Percentiles rank a stretch among this genome's conserved stretches.
These are phyloP conservation scores for Wallacemonas sp. DNA, from an alignment of 208 protist genomes.

Conservation along the genomic window DNA sequence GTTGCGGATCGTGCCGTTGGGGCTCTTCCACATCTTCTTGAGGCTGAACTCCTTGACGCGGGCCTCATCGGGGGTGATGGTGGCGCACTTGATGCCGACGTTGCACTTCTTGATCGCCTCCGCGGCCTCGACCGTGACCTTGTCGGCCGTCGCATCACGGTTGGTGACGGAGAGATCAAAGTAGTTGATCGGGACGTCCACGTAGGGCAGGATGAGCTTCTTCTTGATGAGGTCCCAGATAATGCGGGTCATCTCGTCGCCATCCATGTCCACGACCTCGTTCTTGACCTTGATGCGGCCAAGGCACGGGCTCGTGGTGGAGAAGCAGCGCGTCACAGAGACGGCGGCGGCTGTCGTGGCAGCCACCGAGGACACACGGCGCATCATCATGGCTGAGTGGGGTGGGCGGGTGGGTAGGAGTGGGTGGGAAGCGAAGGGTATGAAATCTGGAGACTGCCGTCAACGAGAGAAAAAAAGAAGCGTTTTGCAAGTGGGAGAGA, in stretches of 20 bases:
- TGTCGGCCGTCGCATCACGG: conserved; percentile 95
- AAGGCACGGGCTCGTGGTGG: conserved; percentile 48
- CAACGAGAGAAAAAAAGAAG: too few relatives aligned
- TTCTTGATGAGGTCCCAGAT: conserved; percentile 98
- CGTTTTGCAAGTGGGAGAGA: too few relatives aligned
- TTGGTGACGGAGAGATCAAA: conserved; percentile 96
- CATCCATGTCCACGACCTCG: conserved; percentile 97
- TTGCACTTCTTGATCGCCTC: conserved; percentile 94
- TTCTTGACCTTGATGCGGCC: conserved; percentile 88
- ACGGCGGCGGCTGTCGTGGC: conserved; percentile 22
- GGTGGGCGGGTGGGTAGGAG: too few relatives aligned
- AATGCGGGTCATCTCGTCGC: conserved; percentile 98
- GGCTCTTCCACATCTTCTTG: conserved; percentile 98
- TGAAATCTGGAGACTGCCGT: too few relatives aligned
- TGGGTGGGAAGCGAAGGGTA: too few relatives aligned
- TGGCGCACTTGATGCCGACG: conserved; percentile 98
- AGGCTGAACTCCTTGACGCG: conserved; percentile 97
- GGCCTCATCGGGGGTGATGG: conserved; percentile 97
- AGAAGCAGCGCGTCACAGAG: conserved; percentile 34
- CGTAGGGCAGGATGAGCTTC: conserved; percentile 96
- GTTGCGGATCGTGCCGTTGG: conserved; percentile 99
- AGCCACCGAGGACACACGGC: conserved; percentile 32
- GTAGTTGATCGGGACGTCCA: conserved; percentile 96
- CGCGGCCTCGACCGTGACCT: conserved; percentile 95
- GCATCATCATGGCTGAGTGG: conserved; percentile 44